These are phyloP conservation scores for Claviceps africana DNA, from an alignment of 2,329 filamentous ascomycete genomes.

Conservation along the genomic window DNA sequence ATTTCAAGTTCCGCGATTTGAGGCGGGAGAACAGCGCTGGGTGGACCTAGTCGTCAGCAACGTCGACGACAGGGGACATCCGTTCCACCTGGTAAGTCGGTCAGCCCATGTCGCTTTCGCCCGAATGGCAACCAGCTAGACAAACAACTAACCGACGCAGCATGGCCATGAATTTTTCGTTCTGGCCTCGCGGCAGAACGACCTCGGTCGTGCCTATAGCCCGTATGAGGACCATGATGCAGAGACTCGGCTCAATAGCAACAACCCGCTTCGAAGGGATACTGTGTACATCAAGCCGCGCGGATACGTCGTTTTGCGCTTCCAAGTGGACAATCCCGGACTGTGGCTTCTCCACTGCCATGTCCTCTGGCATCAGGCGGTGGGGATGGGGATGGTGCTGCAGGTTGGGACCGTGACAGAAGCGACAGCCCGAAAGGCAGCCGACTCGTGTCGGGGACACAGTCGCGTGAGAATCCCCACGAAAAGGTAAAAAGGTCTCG, in stretches of 20 bases:
- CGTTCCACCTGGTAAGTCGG: constrained; percentile 30
- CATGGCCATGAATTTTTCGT: constrained; percentile 11
- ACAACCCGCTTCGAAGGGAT: constrained; percentile 19
- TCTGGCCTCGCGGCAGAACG: neutral
- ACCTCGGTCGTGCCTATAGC: constrained; percentile 5
- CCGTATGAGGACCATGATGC: constrained; percentile 4
- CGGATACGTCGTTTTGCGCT: constrained; percentile 22
- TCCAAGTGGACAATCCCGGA: constrained; percentile 21
- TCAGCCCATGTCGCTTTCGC: neutral
- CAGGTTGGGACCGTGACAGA: constrained; percentile 5
- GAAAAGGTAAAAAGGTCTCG: neutral
- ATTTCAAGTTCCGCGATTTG: constrained; percentile 9
- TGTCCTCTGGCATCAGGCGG: constrained; percentile 23
- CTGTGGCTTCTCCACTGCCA: constrained; percentile 26
- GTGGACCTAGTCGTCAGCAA: constrained; percentile 36
- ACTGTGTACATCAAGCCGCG: constrained; percentile 16
- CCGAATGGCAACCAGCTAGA: neutral
- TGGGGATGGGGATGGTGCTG: constrained; percentile 16
- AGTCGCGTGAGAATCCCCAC: neutral
- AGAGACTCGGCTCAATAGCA: neutral
- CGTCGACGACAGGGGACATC: constrained; percentile 33
- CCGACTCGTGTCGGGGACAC: neutral
- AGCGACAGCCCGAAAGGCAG: neutral
- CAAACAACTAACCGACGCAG: neutral
- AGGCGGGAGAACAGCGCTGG: constrained; percentile 19